Evolutionary conservation across 306 rosid genomes (phyloP).

Genomic region (Trifolium repens): DNA sequence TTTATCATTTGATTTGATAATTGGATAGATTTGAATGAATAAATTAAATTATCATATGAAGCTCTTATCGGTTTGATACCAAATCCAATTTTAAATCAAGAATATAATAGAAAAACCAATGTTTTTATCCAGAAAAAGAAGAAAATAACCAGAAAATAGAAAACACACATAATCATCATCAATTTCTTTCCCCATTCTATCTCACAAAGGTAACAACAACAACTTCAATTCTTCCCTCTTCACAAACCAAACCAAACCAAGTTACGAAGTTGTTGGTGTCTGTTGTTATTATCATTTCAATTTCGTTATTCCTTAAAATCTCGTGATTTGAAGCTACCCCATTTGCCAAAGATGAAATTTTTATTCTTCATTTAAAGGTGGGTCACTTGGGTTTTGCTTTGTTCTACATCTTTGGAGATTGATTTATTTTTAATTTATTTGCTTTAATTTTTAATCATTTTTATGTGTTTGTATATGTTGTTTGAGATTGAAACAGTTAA

Average conservation of each 20-base stretch:
- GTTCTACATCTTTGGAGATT: slow-evolving; percentile 28
- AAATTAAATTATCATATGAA: background rate
- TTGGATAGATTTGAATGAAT: background rate
- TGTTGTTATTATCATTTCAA: slow-evolving; percentile 12
- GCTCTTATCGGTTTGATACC: background rate
- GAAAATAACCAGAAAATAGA: background rate
- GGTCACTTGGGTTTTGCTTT: slow-evolving; percentile 29
- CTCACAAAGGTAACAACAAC: slow-evolving; percentile 14
- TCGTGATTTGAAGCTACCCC: slow-evolving; percentile 38
- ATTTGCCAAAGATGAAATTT: slow-evolving; percentile 42
- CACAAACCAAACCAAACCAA: background rate
- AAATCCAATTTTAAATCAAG: background rate
- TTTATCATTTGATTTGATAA: too few species aligned
- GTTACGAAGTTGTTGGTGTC: background rate
- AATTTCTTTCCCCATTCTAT: slow-evolving; percentile 20
- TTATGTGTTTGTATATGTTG: slow-evolving; percentile 12
- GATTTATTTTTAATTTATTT: slow-evolving; percentile 19
- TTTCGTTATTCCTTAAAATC: slow-evolving; percentile 41
- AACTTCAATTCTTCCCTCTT: slow-evolving; percentile 20
- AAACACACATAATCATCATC: background rate
- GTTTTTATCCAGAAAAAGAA: background rate
- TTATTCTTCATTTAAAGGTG: slow-evolving; percentile 33
- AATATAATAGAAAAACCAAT: background rate
- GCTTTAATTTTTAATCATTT: slow-evolving; percentile 10
- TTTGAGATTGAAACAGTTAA: slow-evolving; percentile 26